Base-by-base conservation (phyloP, 108 stramenopile genomes). In the Cylindrotheca closterium region DNA sequence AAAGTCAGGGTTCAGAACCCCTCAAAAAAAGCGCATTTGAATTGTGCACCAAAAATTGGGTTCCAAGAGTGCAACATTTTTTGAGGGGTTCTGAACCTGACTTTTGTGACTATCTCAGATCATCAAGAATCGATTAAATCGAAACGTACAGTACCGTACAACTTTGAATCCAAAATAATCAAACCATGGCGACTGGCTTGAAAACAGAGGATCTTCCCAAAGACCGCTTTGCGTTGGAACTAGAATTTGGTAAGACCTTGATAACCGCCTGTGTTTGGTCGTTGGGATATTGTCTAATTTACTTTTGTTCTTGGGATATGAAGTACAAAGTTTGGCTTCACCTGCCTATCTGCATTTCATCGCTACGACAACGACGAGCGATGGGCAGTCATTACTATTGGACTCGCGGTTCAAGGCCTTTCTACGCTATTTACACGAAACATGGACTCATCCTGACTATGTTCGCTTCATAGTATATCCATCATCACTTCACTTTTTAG, bases 291-390 rank as follows among this genome's bases (percentile, higher is more conserved):
- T 15, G 7, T 45, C 29, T 57, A 19, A 28, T 57, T 51, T 45
- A 8, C 50, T 4, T 51, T 23, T 51, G 19, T n/a, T 23, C n/a
- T 51, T 23, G 24, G 19, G 19, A 15, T 8, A 45, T 8, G 10
- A 42, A 67, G 66, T 94, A 28, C 93, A 94, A 79, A 78, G 83
- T 27, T 71, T 91, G 53, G 93, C 93, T 1, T 89, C 88, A 0
- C 93, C 93, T 0, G 93, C 93, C 24, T 94, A 94, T 71, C 78
- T 91, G 8, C 89, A 94, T 55, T 85, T 77, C 67, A 67, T 94
- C 25, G 89, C 93, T 10, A 94, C 89, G 1, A 77, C 55, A 5
- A 62, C 62, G 24, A 73, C 60, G 31, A 60, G 51, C 34, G 74
- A 75, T 30, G 74, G 70, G 26, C 62, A 55, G 31, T 61, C 70